Percentiles rank a stretch among this genome's conserved stretches.
Evolutionary conservation across 306 rosid species (phyloP).

Genomic region (Mucuna pruriens): DNA sequence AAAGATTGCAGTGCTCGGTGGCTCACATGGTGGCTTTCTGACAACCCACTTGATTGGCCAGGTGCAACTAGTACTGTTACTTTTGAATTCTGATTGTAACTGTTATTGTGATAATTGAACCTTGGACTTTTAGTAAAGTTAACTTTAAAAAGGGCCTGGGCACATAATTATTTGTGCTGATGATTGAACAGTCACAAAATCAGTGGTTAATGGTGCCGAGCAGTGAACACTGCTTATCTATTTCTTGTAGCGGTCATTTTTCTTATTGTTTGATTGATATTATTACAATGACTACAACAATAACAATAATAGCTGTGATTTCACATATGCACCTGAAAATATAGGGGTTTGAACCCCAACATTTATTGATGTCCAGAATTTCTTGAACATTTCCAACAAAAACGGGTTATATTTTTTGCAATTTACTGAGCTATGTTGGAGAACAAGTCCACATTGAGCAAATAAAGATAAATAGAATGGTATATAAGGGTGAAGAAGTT

Average conservation of each 20-base stretch:
- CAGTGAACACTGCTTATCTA: constrained; percentile 10
- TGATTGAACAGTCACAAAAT: background rate
- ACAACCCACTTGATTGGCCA: constrained; percentile 99
- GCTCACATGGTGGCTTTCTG: constrained; percentile 97
- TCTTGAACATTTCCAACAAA: constrained; percentile 10
- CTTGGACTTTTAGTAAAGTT: constrained; percentile 22
- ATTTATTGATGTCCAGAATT: background rate
- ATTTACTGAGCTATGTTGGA: no score
- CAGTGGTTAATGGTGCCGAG: constrained; percentile 8
- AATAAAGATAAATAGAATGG: no score
- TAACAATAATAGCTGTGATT: background rate
- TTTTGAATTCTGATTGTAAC: constrained; percentile 18
- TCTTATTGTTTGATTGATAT: background rate
- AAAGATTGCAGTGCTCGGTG: constrained; percentile 84
- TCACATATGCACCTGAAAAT: constrained; percentile 3
- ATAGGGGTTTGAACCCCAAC: background rate
- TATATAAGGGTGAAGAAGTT: no score
- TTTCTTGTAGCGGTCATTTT: background rate
- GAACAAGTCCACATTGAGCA: no score
- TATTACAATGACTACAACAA: background rate
- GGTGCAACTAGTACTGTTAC: constrained; percentile 49
- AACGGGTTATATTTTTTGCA: background rate
- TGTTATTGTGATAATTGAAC: background rate
- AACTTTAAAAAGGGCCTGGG: background rate
- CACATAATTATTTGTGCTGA: constrained; percentile 12